Conservation (phyloP, 441 rosid species). For the Theobroma grandiflorum region DNA sequence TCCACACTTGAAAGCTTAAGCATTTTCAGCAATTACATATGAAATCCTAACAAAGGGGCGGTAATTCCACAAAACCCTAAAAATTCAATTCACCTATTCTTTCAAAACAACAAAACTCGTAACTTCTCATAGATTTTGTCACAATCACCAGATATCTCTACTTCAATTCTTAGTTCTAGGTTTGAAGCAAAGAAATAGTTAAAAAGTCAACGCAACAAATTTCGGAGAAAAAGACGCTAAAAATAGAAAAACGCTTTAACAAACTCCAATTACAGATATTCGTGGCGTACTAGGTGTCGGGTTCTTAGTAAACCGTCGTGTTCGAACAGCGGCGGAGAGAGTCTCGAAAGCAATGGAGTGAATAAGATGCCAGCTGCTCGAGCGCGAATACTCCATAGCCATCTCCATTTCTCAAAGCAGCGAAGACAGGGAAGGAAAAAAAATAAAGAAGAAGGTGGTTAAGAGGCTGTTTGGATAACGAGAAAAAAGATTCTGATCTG, state of each 20-base stretch:
- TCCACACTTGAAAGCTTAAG: not conserved
- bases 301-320: constrained; percentile 50
- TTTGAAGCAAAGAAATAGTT: constrained; percentile 18
- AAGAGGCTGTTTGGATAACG: constrained; percentile 26
- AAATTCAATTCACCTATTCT: not conserved
- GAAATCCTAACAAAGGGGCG: constrained; percentile 11
- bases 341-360: constrained; percentile 53
- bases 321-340: constrained; percentile 57
- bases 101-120: constrained; percentile 24
- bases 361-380: constrained; percentile 40
- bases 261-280: constrained; percentile 50
- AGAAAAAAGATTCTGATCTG: not conserved
- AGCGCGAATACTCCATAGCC: constrained; percentile 67
- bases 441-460: not conserved
- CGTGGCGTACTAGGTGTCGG: constrained; percentile 62
- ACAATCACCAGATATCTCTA: constrained; percentile 34
- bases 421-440: not conserved
- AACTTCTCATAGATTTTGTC: constrained; percentile 28
- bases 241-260: constrained; percentile 31
- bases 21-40: constrained; percentile 1
- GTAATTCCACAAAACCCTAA: not conserved
- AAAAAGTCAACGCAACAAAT: constrained; percentile 14
- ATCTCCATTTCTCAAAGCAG: constrained; percentile 52
- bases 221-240: constrained; percentile 11
- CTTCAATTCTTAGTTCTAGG: constrained; percentile 37